Evolutionary conservation across 2,329 filamentous ascomycete genomes (phyloP).

Genomic region (Colletotrichum echinochloae): DNA sequence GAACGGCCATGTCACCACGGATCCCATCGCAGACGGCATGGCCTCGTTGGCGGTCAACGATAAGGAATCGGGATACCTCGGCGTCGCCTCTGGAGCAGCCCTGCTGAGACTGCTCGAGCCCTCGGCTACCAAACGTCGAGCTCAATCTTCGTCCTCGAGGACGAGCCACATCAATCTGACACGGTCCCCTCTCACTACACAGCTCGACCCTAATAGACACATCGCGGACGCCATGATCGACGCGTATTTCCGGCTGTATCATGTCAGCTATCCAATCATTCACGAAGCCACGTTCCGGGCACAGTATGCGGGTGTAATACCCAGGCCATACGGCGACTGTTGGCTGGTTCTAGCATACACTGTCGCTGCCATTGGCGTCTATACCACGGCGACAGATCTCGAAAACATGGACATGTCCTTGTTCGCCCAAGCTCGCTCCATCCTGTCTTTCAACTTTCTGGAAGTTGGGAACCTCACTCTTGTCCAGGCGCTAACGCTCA

Average conservation of each 20-base stretch:
- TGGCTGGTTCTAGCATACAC: conserved; percentile 48
- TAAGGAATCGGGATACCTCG: conserved; percentile 58
- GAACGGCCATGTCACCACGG: conserved; percentile 38
- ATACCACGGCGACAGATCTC: conserved; percentile 26
- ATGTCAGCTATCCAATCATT: conserved; percentile 35
- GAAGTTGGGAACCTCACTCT: conserved; percentile 47
- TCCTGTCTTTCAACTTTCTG: conserved; percentile 38
- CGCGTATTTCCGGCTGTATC: conserved; percentile 30
- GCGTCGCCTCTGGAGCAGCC: conserved; percentile 58
- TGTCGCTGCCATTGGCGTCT: conserved; percentile 26
- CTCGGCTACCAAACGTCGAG: conserved; percentile 43
- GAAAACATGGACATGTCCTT: conserved; percentile 21
- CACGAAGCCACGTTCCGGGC: conserved; percentile 32
- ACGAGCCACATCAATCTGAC: conserved; percentile 24
- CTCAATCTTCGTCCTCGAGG: conserved; percentile 39
- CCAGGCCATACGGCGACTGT: conserved; percentile 47
- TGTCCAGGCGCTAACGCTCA: conserved; percentile 49
- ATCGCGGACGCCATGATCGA: conserved; percentile 49
- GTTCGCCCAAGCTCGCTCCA: conserved; percentile 23
- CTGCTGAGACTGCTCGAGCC: conserved; percentile 54
- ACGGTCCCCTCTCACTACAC: conserved; percentile 41
- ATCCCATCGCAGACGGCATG: conserved; percentile 53
- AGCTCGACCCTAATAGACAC: conserved; percentile 50
- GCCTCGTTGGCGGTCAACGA: conserved; percentile 52
- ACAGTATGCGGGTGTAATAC: conserved; percentile 45